These are phyloP conservation scores for Tetrapyrgos nigripes DNA, from an alignment of 1,284 basidiomycete genomes.

Conservation along the genomic window DNA sequence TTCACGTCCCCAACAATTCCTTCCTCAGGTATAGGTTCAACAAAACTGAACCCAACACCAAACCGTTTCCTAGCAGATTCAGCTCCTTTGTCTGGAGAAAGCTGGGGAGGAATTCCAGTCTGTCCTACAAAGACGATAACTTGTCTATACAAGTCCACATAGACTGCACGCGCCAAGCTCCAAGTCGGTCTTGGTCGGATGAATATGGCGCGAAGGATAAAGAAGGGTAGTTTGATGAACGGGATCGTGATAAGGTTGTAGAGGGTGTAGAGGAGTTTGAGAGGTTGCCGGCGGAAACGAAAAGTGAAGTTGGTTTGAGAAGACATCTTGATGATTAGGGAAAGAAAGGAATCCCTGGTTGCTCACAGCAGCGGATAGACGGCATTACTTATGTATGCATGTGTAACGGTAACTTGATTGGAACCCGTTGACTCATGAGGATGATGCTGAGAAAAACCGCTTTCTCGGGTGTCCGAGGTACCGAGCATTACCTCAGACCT, in stretches of 20 bases:
- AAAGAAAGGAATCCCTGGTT: too few relatives aligned
- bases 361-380: too few relatives aligned
- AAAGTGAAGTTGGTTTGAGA: neutral
- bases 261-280: neutral
- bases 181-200: neutral
- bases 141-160: neutral
- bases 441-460: too few relatives aligned
- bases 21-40: neutral
- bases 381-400: too few relatives aligned
- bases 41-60: neutral
- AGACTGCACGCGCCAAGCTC: neutral
- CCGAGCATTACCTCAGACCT: too few relatives aligned
- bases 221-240: neutral
- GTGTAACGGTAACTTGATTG: too few relatives aligned
- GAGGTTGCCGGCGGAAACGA: neutral
- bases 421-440: too few relatives aligned
- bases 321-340: too few relatives aligned
- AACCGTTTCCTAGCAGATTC: neutral
- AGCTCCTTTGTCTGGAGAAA: neutral
- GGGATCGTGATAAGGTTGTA: neutral
- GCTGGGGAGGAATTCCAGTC: neutral
- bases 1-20: neutral
- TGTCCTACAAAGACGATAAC: neutral
- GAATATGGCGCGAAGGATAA: neutral
- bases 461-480: too few relatives aligned